Conservation (phyloP, 345 rosid genomes). For the Salix viminalis region DNA sequence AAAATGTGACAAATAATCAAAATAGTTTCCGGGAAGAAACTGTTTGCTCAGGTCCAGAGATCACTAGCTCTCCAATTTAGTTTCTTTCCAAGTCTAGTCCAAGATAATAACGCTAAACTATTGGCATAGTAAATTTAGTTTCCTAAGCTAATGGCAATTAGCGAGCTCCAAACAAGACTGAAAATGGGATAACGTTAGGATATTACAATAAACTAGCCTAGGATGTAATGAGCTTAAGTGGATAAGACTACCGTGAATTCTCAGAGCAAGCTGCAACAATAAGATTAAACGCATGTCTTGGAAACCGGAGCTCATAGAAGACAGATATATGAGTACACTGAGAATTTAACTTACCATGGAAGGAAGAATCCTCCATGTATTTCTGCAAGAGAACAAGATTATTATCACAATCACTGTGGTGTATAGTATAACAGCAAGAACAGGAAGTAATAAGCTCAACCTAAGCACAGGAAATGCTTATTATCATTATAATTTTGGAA, state of each 20-base stretch:
- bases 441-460: background rate
- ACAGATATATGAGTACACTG: background rate
- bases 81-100: too few relatives aligned
- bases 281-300: too few relatives aligned
- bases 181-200: background rate
- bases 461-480: background rate
- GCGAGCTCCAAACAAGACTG: background rate
- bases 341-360: slow-evolving; percentile 58
- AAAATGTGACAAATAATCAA: background rate
- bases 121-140: too few relatives aligned
- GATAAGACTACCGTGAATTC: background rate
- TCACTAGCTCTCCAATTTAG: too few relatives aligned
- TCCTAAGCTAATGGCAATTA: too few relatives aligned
- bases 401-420: background rate
- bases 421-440: background rate
- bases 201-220: background rate
- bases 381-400: slow-evolving; percentile 44
- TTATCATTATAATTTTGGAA: background rate
- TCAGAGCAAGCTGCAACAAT: too few relatives aligned
- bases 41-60: background rate
- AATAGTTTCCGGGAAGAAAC: background rate
- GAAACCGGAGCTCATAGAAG: background rate
- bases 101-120: too few relatives aligned
- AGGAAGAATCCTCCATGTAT: slow-evolving; percentile 77
- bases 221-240: background rate